Evolutionary conservation across 305 asterid species (phyloP).

Genomic region (Coffea humblotiana): DNA sequence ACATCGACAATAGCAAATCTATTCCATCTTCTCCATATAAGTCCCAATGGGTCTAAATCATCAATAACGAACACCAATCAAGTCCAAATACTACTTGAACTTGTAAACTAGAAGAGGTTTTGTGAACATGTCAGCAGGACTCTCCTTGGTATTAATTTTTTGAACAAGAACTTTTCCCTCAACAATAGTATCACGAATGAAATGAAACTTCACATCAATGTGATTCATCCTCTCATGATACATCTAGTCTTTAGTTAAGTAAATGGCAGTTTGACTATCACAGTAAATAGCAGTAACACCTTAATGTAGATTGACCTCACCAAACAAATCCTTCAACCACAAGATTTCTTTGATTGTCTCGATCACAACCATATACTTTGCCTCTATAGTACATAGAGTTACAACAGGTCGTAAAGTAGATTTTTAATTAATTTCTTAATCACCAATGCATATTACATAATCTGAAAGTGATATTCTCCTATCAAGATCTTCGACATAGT

Average conservation of each 20-base stretch:
- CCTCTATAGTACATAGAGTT: neutral
- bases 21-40: no score
- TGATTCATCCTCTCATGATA: neutral
- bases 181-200: no score
- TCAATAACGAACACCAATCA: no score
- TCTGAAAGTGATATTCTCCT: neutral
- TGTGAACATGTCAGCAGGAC: no score
- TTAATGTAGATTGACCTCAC: neutral
- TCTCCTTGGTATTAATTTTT: no score
- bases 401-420: neutral
- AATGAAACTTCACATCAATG: neutral
- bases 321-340: neutral
- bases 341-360: neutral
- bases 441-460: neutral
- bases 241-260: neutral
- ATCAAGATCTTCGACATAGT: neutral
- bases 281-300: neutral
- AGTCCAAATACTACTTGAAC: no score
- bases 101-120: no score
- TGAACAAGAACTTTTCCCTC: no score
- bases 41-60: no score
- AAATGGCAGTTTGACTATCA: neutral
- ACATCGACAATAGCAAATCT: no score
- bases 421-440: constrained; percentile 1
- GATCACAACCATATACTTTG: no score